Conservation (phyloP, 805 yeast genomes). For the Ogataea henricii region DNA sequence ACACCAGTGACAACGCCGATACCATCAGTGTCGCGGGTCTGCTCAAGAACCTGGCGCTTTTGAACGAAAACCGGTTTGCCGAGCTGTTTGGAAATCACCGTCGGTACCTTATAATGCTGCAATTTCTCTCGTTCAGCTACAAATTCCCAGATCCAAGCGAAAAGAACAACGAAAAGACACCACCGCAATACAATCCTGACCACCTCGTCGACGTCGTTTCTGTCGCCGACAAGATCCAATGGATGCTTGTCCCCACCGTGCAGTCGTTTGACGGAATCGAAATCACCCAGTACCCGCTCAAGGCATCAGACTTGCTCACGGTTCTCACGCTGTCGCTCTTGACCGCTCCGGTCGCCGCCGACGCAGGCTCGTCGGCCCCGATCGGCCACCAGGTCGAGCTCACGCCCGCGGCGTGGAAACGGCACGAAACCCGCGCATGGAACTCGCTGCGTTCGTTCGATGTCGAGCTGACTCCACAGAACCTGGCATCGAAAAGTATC, state of each 20-base stretch:
- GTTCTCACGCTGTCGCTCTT: constrained; percentile 53
- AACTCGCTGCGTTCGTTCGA: constrained; percentile 53
- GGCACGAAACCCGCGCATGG: constrained; percentile 46
- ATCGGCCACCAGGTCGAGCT: constrained; percentile 22
- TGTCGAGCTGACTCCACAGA: constrained; percentile 32
- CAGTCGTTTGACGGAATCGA: constrained; percentile 47
- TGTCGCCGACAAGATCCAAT: constrained; percentile 26
- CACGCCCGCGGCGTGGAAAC: constrained; percentile 40
- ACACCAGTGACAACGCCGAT: constrained; percentile 7
- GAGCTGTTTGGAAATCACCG: constrained; percentile 34
- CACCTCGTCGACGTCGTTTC: constrained; percentile 27
- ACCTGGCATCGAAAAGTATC: constrained; percentile 24
- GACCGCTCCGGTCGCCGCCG: constrained; percentile 38
- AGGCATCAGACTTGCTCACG: constrained; percentile 43
- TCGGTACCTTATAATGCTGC: constrained; percentile 42
- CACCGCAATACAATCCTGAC: constrained; percentile 2
- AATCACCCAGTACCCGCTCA: constrained; percentile 37
- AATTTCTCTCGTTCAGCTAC: constrained; percentile 46
- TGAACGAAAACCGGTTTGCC: constrained; percentile 46
- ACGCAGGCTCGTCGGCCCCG: constrained; percentile 17
- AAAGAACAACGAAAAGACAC: constrained; percentile 14
- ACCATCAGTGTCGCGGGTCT: constrained; percentile 42
- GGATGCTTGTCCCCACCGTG: constrained; percentile 39
- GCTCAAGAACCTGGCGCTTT: constrained; percentile 44
- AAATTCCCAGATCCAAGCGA: constrained; percentile 13